phyloP scores from a whole-genome alignment of 768 basidiomycete genomes.

The Myochromella boudieri region DNA sequence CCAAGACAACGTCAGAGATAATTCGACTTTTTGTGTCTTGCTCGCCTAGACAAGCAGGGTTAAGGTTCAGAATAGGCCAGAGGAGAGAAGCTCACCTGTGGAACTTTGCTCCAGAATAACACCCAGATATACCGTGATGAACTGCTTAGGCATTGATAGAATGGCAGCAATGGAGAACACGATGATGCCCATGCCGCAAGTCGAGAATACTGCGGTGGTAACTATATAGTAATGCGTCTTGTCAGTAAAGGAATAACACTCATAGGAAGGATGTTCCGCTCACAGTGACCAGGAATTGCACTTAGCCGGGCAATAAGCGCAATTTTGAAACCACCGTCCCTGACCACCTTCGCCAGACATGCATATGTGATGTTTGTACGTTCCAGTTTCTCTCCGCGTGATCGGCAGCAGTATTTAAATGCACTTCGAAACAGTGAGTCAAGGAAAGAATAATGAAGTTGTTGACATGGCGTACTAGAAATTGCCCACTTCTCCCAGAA shows the following conservation, averaged over 20 bases:
- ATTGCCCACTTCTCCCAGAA: conserved; percentile 85
- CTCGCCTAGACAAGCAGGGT: too few relatives aligned
- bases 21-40: conserved; percentile 53
- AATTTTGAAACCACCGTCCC: conserved; percentile 87
- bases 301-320: conserved; percentile 75
- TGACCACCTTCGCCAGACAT: conserved; percentile 65
- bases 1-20: conserved; percentile 69
- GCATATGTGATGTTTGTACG: conserved; percentile 56
- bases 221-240: conserved; percentile 42
- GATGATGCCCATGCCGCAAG: conserved; percentile 84
- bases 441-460: background rate
- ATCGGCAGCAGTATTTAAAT: conserved; percentile 77
- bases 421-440: conserved; percentile 41
- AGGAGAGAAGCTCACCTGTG: conserved; percentile 35
- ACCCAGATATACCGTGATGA: conserved; percentile 89
- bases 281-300: conserved; percentile 87
- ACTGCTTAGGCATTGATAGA: conserved; percentile 86
- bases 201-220: conserved; percentile 84
- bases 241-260: background rate
- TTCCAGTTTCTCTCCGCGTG: conserved; percentile 76
- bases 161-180: conserved; percentile 79
- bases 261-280: too few relatives aligned
- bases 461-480: conserved; percentile 59
- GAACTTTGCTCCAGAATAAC: conserved; percentile 64
- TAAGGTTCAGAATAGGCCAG: too few relatives aligned